These are phyloP conservation scores for Leccinellum albellum DNA, from an alignment of 768 basidiomycete genomes.

Conservation along the genomic window DNA sequence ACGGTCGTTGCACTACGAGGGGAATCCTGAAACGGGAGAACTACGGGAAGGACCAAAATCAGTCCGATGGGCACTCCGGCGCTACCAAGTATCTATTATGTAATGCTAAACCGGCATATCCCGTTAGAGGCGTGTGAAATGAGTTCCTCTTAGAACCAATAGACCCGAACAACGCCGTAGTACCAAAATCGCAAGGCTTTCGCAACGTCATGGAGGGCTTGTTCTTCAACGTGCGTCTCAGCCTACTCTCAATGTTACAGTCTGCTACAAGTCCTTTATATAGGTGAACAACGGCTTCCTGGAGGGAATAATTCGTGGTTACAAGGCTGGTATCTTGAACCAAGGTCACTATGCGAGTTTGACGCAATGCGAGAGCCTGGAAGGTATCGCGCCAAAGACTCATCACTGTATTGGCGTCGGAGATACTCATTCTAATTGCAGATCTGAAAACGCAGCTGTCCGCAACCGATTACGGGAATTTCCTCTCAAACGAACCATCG, in stretches of 20 bases:
- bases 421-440: constrained; percentile 31
- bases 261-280: constrained; percentile 20
- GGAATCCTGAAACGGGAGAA: too few species aligned
- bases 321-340: constrained; percentile 88
- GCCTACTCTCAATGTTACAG: background rate
- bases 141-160: constrained; percentile 10
- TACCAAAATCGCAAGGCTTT: background rate
- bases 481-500: constrained; percentile 92
- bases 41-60: too few species aligned
- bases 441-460: constrained; percentile 95
- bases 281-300: constrained; percentile 74
- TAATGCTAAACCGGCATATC: too few species aligned
- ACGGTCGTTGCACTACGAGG: too few species aligned
- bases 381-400: constrained; percentile 53
- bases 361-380: constrained; percentile 95
- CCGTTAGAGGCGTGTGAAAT: constrained; percentile 22
- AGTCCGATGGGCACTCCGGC: too few species aligned
- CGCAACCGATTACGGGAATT: constrained; percentile 97
- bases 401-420: background rate
- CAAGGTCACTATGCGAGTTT: constrained; percentile 90
- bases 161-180: background rate
- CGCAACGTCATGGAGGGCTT: constrained; percentile 69
- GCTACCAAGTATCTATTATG: too few species aligned
- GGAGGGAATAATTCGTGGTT: constrained; percentile 84
- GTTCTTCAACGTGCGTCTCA: constrained; percentile 72